Conservation (phyloP, 73 alveolate genomes). For the Symbiodinium natans region DNA sequence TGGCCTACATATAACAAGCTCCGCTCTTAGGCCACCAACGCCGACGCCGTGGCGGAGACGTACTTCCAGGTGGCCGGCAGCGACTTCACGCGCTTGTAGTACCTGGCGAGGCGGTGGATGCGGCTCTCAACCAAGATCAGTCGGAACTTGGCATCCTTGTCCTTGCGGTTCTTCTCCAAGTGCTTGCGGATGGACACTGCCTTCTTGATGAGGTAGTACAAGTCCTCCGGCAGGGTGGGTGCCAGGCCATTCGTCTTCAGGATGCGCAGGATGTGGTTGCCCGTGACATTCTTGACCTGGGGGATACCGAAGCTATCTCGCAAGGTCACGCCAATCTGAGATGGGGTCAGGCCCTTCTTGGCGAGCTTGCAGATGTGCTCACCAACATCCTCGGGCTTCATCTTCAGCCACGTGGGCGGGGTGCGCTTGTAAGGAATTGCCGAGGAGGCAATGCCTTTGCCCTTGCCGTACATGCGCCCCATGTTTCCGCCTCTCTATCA, state of each 20-base stretch:
- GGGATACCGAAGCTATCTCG: slow-evolving; percentile 98
- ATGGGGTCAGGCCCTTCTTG: slow-evolving; percentile 98
- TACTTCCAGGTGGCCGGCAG: slow-evolving; percentile 99
- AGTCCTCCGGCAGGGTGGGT: slow-evolving; percentile 99
- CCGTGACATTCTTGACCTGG: slow-evolving; percentile 97
- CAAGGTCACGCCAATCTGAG: slow-evolving; percentile 98
- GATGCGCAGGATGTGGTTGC: slow-evolving; percentile 97
- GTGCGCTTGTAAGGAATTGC: slow-evolving; percentile 97
- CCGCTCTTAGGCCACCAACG: slow-evolving; percentile 68
- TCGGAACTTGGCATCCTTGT: slow-evolving; percentile 98
- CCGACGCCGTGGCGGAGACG: slow-evolving; percentile 77
- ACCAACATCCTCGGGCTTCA: slow-evolving; percentile 96
- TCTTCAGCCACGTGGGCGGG: slow-evolving; percentile 98
- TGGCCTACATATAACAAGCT: not conserved
- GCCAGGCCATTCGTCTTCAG: slow-evolving; percentile 98
- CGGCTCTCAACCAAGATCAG: slow-evolving; percentile 99
- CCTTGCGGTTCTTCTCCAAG: slow-evolving; percentile 98
- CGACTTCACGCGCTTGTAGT: slow-evolving; percentile 98
- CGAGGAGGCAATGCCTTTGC: slow-evolving; percentile 97
- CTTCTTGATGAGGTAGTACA: slow-evolving; percentile 99
- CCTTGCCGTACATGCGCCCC: slow-evolving; percentile 98
- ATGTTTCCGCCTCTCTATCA: slow-evolving; percentile 43
- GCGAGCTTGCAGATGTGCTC: slow-evolving; percentile 97
- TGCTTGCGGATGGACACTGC: slow-evolving; percentile 99
- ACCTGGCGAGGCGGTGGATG: slow-evolving; percentile 99